phyloP scores from a whole-genome alignment of 2,329 filamentous ascomycete species.

The Alternaria dauci region DNA sequence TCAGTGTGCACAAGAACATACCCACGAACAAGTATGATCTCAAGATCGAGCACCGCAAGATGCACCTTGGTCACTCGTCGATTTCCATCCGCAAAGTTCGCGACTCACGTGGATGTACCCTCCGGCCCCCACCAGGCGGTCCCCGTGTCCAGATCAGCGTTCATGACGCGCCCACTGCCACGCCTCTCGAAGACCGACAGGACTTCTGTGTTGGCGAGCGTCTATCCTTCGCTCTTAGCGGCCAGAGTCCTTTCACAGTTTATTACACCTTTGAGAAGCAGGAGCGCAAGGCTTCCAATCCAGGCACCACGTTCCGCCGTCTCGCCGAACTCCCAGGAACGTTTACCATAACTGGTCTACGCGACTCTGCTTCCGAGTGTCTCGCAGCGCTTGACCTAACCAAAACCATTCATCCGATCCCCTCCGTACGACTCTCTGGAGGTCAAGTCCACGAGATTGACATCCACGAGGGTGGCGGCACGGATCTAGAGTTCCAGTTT shows the following conservation, averaged over 20 bases:
- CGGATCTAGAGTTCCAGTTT: slow-evolving; percentile 94
- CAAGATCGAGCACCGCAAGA: slow-evolving; percentile 81
- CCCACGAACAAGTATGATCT: slow-evolving; percentile 77
- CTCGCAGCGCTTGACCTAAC: slow-evolving; percentile 78
- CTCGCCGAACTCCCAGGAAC: slow-evolving; percentile 90
- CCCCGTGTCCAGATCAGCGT: slow-evolving; percentile 89
- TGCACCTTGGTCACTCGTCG: slow-evolving; percentile 88
- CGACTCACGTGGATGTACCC: slow-evolving; percentile 85
- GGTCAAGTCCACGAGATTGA: slow-evolving; percentile 83
- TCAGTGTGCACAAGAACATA: slow-evolving; percentile 83
- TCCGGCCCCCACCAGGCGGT: slow-evolving; percentile 69
- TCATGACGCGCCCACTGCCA: slow-evolving; percentile 90
- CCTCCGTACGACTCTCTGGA: slow-evolving; percentile 87
- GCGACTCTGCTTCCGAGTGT: slow-evolving; percentile 89
- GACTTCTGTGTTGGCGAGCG: slow-evolving; percentile 97
- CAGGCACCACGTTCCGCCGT: slow-evolving; percentile 86
- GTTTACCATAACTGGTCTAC: slow-evolving; percentile 85
- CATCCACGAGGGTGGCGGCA: slow-evolving; percentile 95
- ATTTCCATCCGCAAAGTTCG: slow-evolving; percentile 89
- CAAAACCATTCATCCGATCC: slow-evolving; percentile 89
- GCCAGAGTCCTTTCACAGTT: slow-evolving; percentile 90
- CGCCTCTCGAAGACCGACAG: slow-evolving; percentile 80
- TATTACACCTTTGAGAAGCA: slow-evolving; percentile 87
- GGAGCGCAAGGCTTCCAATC: slow-evolving; percentile 78
- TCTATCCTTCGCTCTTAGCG: slow-evolving; percentile 89